Base-by-base conservation (phyloP, 352 stramenopile species). In the Phytophthora fragariae region DNA sequence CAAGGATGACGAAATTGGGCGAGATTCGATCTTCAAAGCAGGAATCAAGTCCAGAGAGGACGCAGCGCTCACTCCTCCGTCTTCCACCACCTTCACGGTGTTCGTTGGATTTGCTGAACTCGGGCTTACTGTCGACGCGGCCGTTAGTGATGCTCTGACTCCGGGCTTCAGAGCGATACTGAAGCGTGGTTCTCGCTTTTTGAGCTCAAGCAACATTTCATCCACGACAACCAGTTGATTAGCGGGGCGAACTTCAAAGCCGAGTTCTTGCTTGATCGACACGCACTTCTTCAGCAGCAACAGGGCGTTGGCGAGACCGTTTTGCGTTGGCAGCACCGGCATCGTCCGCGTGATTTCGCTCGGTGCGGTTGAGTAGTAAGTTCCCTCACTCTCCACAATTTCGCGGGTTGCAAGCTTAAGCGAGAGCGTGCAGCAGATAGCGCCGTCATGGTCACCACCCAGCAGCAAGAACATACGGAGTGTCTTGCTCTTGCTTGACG, bases 381-480 rank as follows among this genome's bases (percentile, higher is more conserved):
- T 68, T 5, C 73, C 73, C 15, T 70, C 66, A 4, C 39, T 67
- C 33, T 82, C 79, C 3, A 68, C 49, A 2, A 85, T 62, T 56
- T 77, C 35, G 5, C 64, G 62, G 10, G 70, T 68, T 11, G 47
- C n/a, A 7, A 82, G 58, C 10, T 54, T 27, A 8, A 85, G 61
- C 8, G 72, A 62, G 6, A 77, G 17, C 1, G 55, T 61, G 39
- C 57, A 85, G 59, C 50, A 80, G 17, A 85, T 81, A 5, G 75
- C 72, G 14, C 78, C 78, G 29, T 85, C 78, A 27, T 85, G 78
- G 1, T 85, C 75, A 15, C 75, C 78, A 41, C 78, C 78, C 1
- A 81, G 72, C 5, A 82, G 56, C 46, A 83, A 61, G 60, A 81
- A 83, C 11, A 81, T 55, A 0, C 35, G 39, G n/a, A 83, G 37